Base-by-base conservation (phyloP, 2,329 filamentous ascomycete genomes). In the Pezicula carpinea region DNA sequence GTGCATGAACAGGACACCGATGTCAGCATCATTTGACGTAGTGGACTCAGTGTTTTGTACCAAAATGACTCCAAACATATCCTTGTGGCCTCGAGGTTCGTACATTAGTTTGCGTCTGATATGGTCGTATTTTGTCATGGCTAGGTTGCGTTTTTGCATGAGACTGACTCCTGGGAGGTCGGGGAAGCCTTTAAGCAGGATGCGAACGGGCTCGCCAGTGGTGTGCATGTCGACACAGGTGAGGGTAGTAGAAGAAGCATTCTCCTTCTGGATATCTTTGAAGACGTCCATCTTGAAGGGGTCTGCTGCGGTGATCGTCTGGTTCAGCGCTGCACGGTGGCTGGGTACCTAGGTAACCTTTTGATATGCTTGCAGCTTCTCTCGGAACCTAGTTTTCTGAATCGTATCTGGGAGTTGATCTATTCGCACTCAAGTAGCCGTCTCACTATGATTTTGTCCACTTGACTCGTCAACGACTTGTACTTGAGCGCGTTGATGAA, bases 211-310 rank as follows among this genome's bases (percentile, higher is more conserved):
- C 22, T 48, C 46, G 22, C 46, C 41, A 4, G 36, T 33, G 13
- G 46, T 48, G 35, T 48, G 46, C 18, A 34, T 44, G 33, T 48
- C 46, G 14, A 47, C 57, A 65, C 42, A 72, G 76, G 35, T 63
- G 17, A 38, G 10, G 3, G 35, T 17, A 5, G 35, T 17, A 38
- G 35, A 38, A 29, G 26, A 29, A 11, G 13, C 26, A 29, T 11
- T 29, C 26, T 29, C 26, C 10, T 11, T 29, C 26, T 29, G 26
- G 10, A 29, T 8, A 29, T 8, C 10, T 29, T 29, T 29, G 5
- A 55, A 55, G 5, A 78, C 71, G 4, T 77, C 75, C 71, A 63
- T 72, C 26, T 29, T 42, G 78, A 77, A 8, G 74, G 68, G 1
- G 69, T 81, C 49, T 78, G 79, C 4, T 66, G 74, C 5, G 79